phyloP scores from a whole-genome alignment of 1,139 yeast species.

The Saccharomyces hybrid region DNA sequence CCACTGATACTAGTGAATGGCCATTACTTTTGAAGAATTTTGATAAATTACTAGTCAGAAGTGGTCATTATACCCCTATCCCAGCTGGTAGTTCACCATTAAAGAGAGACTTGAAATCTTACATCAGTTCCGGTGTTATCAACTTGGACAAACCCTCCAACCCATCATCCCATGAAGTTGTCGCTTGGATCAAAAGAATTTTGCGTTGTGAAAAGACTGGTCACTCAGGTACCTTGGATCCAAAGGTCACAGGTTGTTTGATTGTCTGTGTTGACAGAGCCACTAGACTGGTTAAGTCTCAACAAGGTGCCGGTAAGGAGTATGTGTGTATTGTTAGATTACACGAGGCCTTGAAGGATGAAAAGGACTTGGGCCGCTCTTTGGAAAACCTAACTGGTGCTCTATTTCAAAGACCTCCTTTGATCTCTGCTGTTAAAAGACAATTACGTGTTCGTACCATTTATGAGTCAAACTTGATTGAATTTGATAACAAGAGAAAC shows the following conservation, averaged over 20 bases:
- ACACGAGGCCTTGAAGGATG: slow-evolving; percentile 87
- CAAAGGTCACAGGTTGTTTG: slow-evolving; percentile 95
- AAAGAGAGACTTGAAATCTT: slow-evolving; percentile 85
- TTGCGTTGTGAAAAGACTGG: slow-evolving; percentile 95
- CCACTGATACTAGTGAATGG: slow-evolving; percentile 89
- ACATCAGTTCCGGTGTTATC: slow-evolving; percentile 89
- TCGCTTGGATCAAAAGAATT: slow-evolving; percentile 97
- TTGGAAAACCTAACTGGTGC: slow-evolving; percentile 97
- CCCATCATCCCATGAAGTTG: slow-evolving; percentile 97
- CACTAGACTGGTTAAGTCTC: slow-evolving; percentile 93
- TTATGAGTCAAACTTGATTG: slow-evolving; percentile 90
- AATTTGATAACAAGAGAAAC: slow-evolving; percentile 94
- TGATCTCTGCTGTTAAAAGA: slow-evolving; percentile 97
- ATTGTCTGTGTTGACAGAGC: slow-evolving; percentile 98
- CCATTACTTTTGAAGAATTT: slow-evolving; percentile 88
- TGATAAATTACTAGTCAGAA: slow-evolving; percentile 88
- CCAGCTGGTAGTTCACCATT: slow-evolving; percentile 93
- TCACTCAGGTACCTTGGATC: slow-evolving; percentile 98
- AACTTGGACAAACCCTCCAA: slow-evolving; percentile 96
- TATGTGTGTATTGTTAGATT: slow-evolving; percentile 95
- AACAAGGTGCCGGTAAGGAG: slow-evolving; percentile 99
- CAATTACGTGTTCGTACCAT: slow-evolving; percentile 97
- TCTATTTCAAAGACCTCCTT: slow-evolving; percentile 96
- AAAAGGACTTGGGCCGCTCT: slow-evolving; percentile 79
- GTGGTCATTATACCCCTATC: slow-evolving; percentile 94